Conservation (phyloP, 768 basidiomycete genomes). For the Psilocybe subaeruginosa region DNA sequence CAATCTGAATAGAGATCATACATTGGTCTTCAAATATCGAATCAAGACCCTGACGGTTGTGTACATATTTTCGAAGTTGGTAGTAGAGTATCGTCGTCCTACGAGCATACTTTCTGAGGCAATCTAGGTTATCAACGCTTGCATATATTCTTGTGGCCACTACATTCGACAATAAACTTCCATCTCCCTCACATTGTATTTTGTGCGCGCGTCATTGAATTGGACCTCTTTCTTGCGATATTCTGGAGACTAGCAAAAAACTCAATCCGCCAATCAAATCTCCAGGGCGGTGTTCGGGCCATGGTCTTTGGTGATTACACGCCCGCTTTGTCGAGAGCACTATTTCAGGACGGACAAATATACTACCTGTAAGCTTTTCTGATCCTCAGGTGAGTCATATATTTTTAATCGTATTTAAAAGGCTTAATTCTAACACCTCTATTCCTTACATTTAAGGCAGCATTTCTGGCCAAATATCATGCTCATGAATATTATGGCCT, state of each 20-base stretch:
- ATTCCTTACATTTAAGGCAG: background rate
- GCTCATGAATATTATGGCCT: too few relatives aligned
- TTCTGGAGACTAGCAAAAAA: too few relatives aligned
- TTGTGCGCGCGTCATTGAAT: too few relatives aligned
- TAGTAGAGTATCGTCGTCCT: background rate
- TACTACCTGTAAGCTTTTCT: constrained; percentile 9
- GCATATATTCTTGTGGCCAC: background rate
- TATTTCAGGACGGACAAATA: constrained; percentile 12
- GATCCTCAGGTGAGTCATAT: too few relatives aligned
- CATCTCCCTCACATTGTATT: too few relatives aligned
- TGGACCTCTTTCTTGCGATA: too few relatives aligned
- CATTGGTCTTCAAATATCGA: background rate
- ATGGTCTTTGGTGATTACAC: constrained; percentile 8
- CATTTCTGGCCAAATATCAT: background rate
- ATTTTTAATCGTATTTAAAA: too few relatives aligned
- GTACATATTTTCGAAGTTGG: constrained; percentile 12
- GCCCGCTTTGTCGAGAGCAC: constrained; percentile 9
- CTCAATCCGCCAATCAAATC: too few relatives aligned
- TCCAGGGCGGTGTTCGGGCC: background rate
- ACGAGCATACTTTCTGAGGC: background rate
- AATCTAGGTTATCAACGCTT: background rate
- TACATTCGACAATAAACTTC: background rate
- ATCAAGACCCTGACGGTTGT: background rate
- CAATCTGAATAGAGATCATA: background rate
- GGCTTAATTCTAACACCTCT: too few relatives aligned